Percentiles rank a stretch among this genome's conserved stretches.
Conservation (phyloP, 352 stramenopile species). For the Globisporangium abappressorium region DNA sequence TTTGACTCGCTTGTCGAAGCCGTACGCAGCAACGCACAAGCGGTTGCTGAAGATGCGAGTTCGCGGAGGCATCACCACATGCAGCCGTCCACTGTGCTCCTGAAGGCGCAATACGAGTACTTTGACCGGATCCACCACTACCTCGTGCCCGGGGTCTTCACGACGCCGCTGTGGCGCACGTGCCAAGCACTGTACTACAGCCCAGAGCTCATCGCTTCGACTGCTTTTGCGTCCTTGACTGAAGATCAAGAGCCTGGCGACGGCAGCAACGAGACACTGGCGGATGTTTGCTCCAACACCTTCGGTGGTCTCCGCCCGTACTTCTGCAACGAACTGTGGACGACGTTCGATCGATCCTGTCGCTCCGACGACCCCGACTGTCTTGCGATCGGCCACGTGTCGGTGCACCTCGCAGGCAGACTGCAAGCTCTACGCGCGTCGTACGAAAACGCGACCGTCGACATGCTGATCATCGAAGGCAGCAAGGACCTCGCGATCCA, state of each 20-base stretch:
- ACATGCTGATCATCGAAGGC: no score
- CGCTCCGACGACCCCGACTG: no score
- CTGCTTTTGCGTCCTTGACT: not conserved
- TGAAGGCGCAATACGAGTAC: slow-evolving; percentile 1
- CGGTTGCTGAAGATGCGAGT: not conserved
- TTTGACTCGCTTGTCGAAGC: not conserved
- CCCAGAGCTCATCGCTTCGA: not conserved
- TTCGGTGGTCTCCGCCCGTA: slow-evolving; percentile 11
- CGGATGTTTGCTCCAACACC: slow-evolving; percentile 12
- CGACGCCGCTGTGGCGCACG: not conserved
- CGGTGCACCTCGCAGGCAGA: no score
- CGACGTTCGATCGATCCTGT: slow-evolving; percentile 8
- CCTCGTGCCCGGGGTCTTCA: not conserved
- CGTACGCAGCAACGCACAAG: not conserved
- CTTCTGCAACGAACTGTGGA: slow-evolving; percentile 16
- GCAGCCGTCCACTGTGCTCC: not conserved
- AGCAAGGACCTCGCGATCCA: no score
- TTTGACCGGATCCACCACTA: slow-evolving; percentile 10
- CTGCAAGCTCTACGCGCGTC: no score
- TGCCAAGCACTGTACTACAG: slow-evolving; percentile 7
- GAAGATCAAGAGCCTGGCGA: not conserved
- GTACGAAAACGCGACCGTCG: no score
- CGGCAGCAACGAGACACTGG: not conserved
- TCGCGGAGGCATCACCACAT: not conserved
- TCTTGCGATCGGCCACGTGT: no score